Evolutionary conservation across 1,284 basidiomycete genomes (phyloP).

Genomic region (Cronartium quercuum): DNA sequence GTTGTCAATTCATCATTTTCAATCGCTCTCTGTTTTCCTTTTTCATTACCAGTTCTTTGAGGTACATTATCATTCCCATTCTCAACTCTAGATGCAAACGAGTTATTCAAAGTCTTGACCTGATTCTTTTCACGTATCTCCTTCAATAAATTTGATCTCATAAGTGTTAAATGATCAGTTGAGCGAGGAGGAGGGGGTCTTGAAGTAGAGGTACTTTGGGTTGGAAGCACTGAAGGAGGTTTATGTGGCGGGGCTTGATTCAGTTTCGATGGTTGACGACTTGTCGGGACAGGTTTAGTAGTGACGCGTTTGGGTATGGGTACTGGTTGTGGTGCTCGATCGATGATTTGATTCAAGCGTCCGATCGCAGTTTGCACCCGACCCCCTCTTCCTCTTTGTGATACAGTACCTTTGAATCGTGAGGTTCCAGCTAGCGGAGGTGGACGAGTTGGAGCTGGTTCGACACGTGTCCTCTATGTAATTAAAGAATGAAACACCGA

Average conservation of each 20-base stretch:
- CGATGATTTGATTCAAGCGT: constrained; percentile 14
- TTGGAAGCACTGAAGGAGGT: background rate
- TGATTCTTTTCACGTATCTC: constrained; percentile 17
- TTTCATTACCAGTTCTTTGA: background rate
- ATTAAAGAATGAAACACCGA: background rate
- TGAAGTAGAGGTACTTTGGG: background rate
- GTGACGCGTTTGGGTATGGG: background rate
- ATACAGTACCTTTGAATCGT: background rate
- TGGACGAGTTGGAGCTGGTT: constrained; percentile 3
- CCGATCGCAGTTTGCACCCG: constrained; percentile 11
- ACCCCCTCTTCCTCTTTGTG: background rate
- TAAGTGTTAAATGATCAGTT: constrained; percentile 1
- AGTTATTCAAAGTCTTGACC: background rate
- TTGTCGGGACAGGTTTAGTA: background rate
- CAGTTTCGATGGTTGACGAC: background rate
- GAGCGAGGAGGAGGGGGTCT: background rate
- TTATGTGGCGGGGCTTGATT: background rate
- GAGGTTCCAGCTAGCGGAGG: constrained; percentile 2
- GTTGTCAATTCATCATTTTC: background rate
- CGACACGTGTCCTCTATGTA: background rate
- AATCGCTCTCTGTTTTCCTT: background rate
- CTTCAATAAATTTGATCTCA: constrained; percentile 10
- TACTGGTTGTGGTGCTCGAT: background rate
- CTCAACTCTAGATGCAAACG: background rate
- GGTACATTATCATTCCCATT: background rate